Conservation (phyloP, 2,329 filamentous ascomycete species). For the Aureobasidium sp. region DNA sequence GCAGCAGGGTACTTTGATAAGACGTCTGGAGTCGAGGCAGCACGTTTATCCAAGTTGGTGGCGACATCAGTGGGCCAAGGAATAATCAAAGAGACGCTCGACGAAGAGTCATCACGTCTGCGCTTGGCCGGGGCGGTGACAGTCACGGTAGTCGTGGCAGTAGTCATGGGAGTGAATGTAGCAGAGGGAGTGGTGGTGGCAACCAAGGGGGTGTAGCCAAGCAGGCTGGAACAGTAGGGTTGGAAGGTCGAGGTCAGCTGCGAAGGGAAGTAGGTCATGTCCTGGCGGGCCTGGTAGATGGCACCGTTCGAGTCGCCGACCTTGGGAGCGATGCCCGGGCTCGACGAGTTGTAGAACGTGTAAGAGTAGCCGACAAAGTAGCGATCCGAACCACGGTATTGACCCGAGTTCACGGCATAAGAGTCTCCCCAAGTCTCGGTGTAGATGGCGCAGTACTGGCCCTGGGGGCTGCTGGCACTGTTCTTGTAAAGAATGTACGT, state of each 20-base stretch:
- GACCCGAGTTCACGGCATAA: slow-evolving; percentile 21
- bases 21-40: not conserved
- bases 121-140: no score
- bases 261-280: slow-evolving; percentile 12
- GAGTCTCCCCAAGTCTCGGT: slow-evolving; percentile 17
- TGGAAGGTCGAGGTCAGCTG: slow-evolving; percentile 17
- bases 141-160: not conserved
- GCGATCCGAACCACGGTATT: slow-evolving; percentile 17
- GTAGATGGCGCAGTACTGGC: slow-evolving; percentile 19
- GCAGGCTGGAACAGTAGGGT: slow-evolving; percentile 18
- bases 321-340: not conserved
- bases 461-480: slow-evolving; percentile 4
- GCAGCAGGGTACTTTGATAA: not conserved
- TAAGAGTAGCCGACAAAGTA: slow-evolving; percentile 18
- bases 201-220: slow-evolving; percentile 14
- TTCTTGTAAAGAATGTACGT: slow-evolving; percentile 9
- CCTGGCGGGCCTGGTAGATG: slow-evolving; percentile 15
- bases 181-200: not conserved
- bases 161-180: not conserved
- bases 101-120: no score
- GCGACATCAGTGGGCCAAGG: no score
- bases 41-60: not conserved
- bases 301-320: slow-evolving; percentile 9
- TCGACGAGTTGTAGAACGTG: slow-evolving; percentile 7
- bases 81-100: no score